These are phyloP conservation scores for Ophiostoma australiae DNA, from an alignment of 2,329 filamentous ascomycete species.

Conservation along the genomic window DNA sequence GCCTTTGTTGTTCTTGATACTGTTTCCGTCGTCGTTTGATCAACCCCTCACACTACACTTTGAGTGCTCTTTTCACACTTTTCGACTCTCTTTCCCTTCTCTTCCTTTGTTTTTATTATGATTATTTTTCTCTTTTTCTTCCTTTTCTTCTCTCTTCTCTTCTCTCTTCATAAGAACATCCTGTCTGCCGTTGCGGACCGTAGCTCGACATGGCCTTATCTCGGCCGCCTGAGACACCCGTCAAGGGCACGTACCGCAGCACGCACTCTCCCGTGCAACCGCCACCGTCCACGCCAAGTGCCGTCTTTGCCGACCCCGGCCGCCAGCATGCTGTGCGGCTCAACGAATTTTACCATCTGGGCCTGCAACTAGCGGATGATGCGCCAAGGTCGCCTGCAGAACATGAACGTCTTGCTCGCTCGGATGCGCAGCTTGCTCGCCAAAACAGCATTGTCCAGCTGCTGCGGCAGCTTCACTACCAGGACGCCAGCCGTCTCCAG, in stretches of 20 bases:
- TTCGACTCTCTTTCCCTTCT: too few species aligned
- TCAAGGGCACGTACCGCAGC: neutral
- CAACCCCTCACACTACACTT: neutral
- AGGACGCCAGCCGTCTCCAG: neutral
- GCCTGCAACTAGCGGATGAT: conserved; percentile 28
- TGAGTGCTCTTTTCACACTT: neutral
- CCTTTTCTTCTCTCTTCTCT: neutral
- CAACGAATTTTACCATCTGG: conserved; percentile 32
- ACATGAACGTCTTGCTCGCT: conserved; percentile 25
- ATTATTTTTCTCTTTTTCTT: neutral
- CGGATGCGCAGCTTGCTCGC: conserved; percentile 26
- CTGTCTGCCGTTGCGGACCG: neutral
- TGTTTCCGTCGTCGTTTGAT: neutral
- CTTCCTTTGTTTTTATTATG: neutral
- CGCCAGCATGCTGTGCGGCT: conserved; percentile 28
- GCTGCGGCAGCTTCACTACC: conserved; percentile 30
- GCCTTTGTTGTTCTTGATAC: neutral
- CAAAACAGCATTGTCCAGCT: conserved; percentile 29
- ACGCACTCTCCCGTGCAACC: neutral
- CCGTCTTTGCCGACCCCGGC: conserved; percentile 18
- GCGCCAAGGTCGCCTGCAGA: conserved; percentile 26
- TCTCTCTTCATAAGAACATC: neutral
- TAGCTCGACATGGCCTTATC: neutral
- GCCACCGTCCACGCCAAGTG: neutral
- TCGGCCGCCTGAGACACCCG: neutral